Conservation (phyloP, 305 asterid species). For the Fraxinus latifolia region DNA sequence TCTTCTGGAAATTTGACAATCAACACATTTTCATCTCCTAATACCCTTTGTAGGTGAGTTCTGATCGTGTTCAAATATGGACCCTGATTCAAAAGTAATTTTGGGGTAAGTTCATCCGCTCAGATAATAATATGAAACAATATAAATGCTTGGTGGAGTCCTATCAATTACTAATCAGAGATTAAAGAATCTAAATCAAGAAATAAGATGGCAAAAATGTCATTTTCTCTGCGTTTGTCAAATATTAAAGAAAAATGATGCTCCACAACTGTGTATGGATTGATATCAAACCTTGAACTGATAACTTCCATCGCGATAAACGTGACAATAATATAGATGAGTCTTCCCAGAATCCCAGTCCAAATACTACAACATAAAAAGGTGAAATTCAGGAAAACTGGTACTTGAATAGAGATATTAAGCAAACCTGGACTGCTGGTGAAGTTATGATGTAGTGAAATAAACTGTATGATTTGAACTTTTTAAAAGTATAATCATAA, state of each 20-base stretch:
- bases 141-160: background rate
- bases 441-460: background rate
- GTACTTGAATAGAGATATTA: constrained; percentile 6
- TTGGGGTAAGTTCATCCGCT: background rate
- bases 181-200: background rate
- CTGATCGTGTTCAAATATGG: constrained; percentile 50
- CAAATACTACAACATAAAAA: constrained; percentile 43
- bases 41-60: constrained; percentile 71
- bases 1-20: constrained; percentile 56
- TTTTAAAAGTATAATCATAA: background rate
- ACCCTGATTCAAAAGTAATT: constrained; percentile 51
- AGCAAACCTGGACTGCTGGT: background rate
- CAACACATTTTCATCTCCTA: constrained; percentile 71
- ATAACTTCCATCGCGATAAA: constrained; percentile 46
- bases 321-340: constrained; percentile 50
- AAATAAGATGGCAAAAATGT: background rate
- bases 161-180: background rate
- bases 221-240: background rate
- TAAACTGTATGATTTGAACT: background rate
- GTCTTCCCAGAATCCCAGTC: constrained; percentile 69
- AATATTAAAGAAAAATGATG: constrained; percentile 12
- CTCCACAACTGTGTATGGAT: background rate
- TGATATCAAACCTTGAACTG: constrained; percentile 54
- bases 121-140: background rate
- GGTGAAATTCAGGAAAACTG: background rate